Conservation (phyloP, 2,329 filamentous ascomycete species). For the Colletotrichum falcatum region DNA sequence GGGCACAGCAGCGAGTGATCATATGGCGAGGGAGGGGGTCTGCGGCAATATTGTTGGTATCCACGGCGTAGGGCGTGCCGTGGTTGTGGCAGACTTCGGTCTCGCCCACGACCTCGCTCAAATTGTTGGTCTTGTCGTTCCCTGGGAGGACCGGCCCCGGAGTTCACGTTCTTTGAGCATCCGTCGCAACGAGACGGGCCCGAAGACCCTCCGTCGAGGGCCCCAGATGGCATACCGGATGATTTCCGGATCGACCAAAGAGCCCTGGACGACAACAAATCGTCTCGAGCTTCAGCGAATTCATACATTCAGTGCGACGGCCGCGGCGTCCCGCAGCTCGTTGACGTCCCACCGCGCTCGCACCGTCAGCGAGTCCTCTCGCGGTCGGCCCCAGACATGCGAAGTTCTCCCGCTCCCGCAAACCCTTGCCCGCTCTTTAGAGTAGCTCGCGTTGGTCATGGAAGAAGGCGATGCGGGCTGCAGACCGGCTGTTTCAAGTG, state of each 20-base stretch:
- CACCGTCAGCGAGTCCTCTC: no score
- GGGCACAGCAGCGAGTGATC: neutral
- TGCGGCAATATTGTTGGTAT: neutral
- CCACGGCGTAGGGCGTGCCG: neutral
- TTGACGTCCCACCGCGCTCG: no score
- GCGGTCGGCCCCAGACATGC: no score
- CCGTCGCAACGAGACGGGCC: constrained; percentile 16
- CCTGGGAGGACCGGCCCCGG: neutral
- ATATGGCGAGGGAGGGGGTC: neutral
- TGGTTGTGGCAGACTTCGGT: neutral
- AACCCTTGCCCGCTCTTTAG: no score
- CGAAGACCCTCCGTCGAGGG: neutral
- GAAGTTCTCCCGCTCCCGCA: no score
- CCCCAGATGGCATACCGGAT: neutral
- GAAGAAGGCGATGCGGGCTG: constrained; percentile 40
- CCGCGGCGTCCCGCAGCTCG: no score
- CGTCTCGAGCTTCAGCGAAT: no score
- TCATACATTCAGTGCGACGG: no score
- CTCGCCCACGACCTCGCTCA: neutral
- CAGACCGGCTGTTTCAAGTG: constrained; percentile 48
- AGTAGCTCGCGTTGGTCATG: no score
- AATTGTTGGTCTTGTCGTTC: neutral
- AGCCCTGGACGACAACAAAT: neutral
- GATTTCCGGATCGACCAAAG: neutral
- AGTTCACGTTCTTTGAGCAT: constrained; percentile 13